Conservation (phyloP, 148 eudicot genomes). For the Tetragonia tetragonoides region DNA sequence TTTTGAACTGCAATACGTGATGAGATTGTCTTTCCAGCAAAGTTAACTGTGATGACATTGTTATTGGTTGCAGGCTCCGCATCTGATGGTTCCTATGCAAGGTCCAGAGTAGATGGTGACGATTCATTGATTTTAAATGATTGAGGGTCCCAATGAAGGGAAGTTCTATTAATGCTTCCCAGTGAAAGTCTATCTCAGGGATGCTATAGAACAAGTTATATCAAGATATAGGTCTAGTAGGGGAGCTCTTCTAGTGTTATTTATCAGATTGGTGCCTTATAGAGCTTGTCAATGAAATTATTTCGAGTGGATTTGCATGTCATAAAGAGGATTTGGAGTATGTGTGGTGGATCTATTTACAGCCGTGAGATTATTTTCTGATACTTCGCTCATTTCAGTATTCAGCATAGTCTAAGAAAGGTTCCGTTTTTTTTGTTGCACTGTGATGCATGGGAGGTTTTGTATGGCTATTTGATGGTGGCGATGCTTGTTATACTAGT, state of each 20-base stretch:
- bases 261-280: constrained; percentile 21
- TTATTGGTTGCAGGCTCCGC: constrained; percentile 35
- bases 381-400: neutral
- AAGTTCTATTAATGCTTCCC: constrained; percentile 6
- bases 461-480: too few relatives aligned
- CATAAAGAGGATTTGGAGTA: neutral
- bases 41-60: neutral
- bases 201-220: constrained; percentile 21
- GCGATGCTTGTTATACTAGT: too few relatives aligned
- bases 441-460: too few relatives aligned
- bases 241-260: neutral
- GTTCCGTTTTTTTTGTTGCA: too few relatives aligned
- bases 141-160: constrained; percentile 11
- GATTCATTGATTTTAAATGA: constrained; percentile 17
- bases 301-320: constrained; percentile 6
- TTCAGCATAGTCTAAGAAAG: too few relatives aligned
- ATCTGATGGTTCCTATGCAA: constrained; percentile 60
- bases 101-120: constrained; percentile 43
- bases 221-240: constrained; percentile 28
- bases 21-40: neutral
- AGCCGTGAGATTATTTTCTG: neutral
- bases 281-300: constrained; percentile 24
- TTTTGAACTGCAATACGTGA: neutral
- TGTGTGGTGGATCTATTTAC: neutral
- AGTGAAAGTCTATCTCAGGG: constrained; percentile 9